These are phyloP conservation scores for Leccinum pseudoinsigne DNA, from an alignment of 1,284 basidiomycete genomes.

Conservation along the genomic window DNA sequence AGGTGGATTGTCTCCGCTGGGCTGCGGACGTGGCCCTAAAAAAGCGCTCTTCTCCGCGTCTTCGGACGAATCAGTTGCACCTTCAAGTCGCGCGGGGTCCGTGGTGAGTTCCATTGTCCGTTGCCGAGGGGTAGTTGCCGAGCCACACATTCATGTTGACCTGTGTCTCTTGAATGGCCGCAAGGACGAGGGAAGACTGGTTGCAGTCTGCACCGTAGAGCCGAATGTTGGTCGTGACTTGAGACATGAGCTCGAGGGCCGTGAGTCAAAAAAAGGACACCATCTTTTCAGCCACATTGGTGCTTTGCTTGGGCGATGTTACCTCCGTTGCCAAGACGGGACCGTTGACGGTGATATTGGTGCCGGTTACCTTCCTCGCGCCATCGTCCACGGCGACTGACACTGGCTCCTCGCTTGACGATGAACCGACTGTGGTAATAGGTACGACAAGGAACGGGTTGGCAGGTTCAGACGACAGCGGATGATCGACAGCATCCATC, in stretches of 20 bases:
- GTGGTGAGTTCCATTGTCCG: slow-evolving; percentile 50
- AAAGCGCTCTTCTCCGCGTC: slow-evolving; percentile 21
- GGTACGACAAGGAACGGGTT: too few relatives aligned
- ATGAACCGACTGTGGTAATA: too few relatives aligned
- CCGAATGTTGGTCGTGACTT: slow-evolving; percentile 55
- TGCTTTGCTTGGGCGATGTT: slow-evolving; percentile 5
- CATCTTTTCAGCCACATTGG: slow-evolving; percentile 1
- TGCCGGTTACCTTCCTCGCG: too few relatives aligned
- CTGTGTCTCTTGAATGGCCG: slow-evolving; percentile 87
- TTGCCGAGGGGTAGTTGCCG: slow-evolving; percentile 73
- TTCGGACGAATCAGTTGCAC: slow-evolving; percentile 6
- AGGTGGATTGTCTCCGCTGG: slow-evolving; percentile 12
- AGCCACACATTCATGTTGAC: slow-evolving; percentile 85
- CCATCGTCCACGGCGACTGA: too few relatives aligned
- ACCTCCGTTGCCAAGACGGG: slow-evolving; percentile 17
- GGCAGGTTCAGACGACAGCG: slow-evolving; percentile 27
- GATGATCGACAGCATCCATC: too few relatives aligned
- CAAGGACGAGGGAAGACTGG: slow-evolving; percentile 58
- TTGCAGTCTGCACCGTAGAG: slow-evolving; percentile 63
- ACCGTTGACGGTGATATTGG: too few relatives aligned
- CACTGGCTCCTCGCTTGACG: too few relatives aligned
- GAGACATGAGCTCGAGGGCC: slow-evolving; percentile 48
- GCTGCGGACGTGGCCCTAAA: slow-evolving; percentile 27
- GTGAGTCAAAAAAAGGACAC: slow-evolving; percentile 14
- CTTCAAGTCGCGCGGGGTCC: slow-evolving; percentile 4